Evolutionary conservation across 2,329 filamentous ascomycete species (phyloP).

Genomic region (Penicillium sp.): DNA sequence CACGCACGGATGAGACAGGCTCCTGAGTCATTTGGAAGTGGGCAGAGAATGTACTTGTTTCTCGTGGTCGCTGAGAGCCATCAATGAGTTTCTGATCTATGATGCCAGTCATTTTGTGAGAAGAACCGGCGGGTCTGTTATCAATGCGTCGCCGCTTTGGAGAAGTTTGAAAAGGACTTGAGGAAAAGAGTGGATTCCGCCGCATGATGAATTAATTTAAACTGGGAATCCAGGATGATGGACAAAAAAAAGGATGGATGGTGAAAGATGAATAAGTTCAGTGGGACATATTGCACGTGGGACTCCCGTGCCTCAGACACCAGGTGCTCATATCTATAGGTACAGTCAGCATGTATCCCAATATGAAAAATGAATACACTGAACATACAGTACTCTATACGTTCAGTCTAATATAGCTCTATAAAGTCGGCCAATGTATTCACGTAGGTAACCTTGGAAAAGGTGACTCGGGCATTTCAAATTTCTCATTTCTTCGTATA

Average conservation of each 20-base stretch:
- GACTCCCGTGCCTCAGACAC: background rate
- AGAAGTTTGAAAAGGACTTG: conserved; percentile 8
- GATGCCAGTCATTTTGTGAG: conserved; percentile 10
- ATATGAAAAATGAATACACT: background rate
- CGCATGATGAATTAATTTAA: conserved; percentile 15
- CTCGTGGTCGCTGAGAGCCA: conserved; percentile 18
- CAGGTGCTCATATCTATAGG: background rate
- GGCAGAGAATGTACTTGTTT: conserved; percentile 1
- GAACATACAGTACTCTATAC: background rate
- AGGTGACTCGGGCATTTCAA: background rate
- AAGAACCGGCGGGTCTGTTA: conserved; percentile 3
- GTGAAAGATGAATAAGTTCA: background rate
- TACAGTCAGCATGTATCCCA: background rate
- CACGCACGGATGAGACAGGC: background rate
- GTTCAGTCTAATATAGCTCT: background rate
- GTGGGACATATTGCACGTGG: background rate
- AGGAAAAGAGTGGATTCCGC: conserved; percentile 7
- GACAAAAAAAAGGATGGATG: background rate
- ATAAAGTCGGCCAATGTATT: background rate
- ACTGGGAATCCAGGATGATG: background rate
- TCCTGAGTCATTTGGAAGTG: background rate
- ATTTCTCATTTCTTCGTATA: conserved; percentile 27
- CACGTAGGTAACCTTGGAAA: background rate
- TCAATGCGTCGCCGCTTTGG: conserved; percentile 12
- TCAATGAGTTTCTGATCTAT: conserved; percentile 27